Base-by-base conservation (phyloP, 352 stramenopile genomes). In the Phytophthora palmivora region DNA sequence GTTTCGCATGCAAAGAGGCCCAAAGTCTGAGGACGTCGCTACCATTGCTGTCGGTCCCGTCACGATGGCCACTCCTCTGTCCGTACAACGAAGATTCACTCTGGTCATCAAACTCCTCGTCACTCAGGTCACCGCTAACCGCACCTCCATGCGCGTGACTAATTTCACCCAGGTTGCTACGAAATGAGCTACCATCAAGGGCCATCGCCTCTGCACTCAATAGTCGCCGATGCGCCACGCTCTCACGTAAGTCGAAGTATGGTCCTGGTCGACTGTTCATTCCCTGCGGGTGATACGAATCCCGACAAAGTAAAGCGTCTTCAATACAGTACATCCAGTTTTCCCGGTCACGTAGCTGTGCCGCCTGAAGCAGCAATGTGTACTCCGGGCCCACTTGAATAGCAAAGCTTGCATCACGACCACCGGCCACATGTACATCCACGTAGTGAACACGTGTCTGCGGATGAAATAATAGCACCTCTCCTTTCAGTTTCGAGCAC, bases 281-380 rank as follows among this genome's bases (percentile, higher is more conserved):
- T 24, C 56, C 44, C 32, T 79, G 60, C 6, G 84, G 69, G 9
- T 78, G 58, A 60, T 91, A 92, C 44, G 84, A 92, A 12, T 92
- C 79, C 9, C 84, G 79, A 56, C 84, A 92, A 1, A 92, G 57
- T 15, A 92, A 41, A 1, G 81, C 81, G 26, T 92, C 84, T 69
- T 92, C 84, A 18, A 92, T 85, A 47, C 79, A 88, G 60, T 89
- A 92, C 53, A 92, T 87, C 84, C 84, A 92, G 39, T 88, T 87
- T 57, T 92, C 84, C 4, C 84, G 79, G 16, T 91, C 84, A 11
- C 71, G 71, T 10, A 90, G 48, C 37, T 74, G 73, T 4, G 73
- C 65, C 3, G 84, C 81, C 60, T 92, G 78, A 6, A 92, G 56
- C 38, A 90, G 22, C 15, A 92, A 60, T 14, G 74, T 82, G 44